Conservation (phyloP, 805 yeast genomes). For the Ogataea nitratoaversa region DNA sequence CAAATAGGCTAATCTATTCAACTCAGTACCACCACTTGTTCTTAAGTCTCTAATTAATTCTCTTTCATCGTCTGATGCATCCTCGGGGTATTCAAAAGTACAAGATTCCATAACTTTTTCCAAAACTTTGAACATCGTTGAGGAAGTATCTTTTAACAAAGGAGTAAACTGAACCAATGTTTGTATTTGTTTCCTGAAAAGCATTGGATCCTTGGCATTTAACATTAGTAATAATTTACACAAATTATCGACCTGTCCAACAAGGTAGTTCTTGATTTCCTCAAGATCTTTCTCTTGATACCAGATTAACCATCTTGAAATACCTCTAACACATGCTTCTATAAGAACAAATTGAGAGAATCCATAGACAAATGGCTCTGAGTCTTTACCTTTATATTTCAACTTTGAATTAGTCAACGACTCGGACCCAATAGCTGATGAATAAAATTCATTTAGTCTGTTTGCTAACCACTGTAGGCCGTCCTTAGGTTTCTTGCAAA, state of each 20-base stretch:
- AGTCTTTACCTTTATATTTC: conserved; percentile 49
- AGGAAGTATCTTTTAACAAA: conserved; percentile 68
- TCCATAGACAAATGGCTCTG: conserved; percentile 70
- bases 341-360: conserved; percentile 79
- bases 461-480: conserved; percentile 79
- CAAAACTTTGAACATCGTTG: conserved; percentile 73
- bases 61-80: conserved; percentile 56
- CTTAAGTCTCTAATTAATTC: conserved; percentile 83
- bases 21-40: conserved; percentile 90
- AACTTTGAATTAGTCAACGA: conserved; percentile 54
- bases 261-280: conserved; percentile 46
- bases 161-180: conserved; percentile 94
- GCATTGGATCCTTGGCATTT: conserved; percentile 72
- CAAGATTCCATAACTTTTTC: conserved; percentile 83
- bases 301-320: conserved; percentile 95
- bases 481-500: conserved; percentile 80
- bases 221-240: conserved; percentile 74
- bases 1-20: conserved; percentile 87
- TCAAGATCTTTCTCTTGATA: conserved; percentile 57
- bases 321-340: conserved; percentile 87
- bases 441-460: conserved; percentile 67
- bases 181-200: conserved; percentile 82
- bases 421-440: conserved; percentile 61
- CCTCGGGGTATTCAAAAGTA: conserved; percentile 72
- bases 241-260: conserved; percentile 57